These are phyloP conservation scores for Paecilomyces formosus DNA, from an alignment of 2,329 filamentous ascomycete species.

Conservation along the genomic window DNA sequence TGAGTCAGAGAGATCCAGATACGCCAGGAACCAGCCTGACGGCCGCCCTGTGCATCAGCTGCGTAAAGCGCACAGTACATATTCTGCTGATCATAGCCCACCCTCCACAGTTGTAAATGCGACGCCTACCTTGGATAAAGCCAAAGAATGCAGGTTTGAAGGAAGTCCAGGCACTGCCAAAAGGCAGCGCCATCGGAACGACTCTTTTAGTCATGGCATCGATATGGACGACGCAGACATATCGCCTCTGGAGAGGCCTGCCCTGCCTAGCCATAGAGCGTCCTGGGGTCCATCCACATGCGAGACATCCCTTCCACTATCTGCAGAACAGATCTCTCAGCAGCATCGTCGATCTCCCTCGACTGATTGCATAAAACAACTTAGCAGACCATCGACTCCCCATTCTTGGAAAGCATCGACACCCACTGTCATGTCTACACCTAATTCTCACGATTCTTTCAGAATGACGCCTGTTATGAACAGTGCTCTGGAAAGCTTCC, in stretches of 20 bases:
- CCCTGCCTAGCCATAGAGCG: not conserved
- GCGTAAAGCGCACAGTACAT: conserved; percentile 11
- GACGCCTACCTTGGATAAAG: not conserved
- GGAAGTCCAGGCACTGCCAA: not conserved
- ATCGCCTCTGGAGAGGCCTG: conserved; percentile 2
- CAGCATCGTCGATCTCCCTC: not conserved
- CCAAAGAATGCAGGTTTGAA: not conserved
- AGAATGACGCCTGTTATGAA: not conserved
- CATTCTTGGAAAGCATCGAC: not conserved
- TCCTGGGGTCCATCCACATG: conserved; percentile 5
- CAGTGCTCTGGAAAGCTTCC: not conserved
- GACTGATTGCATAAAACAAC: not conserved
- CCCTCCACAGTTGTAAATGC: not conserved
- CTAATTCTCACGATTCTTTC: not conserved
- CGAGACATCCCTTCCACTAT: not conserved
- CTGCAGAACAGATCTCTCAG: not conserved
- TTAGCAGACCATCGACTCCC: not conserved
- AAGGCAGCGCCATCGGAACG: not conserved
- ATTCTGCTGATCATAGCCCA: conserved; percentile 10
- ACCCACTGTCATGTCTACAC: not conserved
- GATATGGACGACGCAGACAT: conserved; percentile 6
- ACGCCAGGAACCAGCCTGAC: conserved; percentile 2
- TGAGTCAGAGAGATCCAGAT: conserved; percentile 13
- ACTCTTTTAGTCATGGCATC: conserved; percentile 1
- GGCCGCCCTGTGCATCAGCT: conserved; percentile 6